Evolutionary conservation across 176 grass and related monocot genomes (phyloP).

Genomic region (Leersia perrieri): DNA sequence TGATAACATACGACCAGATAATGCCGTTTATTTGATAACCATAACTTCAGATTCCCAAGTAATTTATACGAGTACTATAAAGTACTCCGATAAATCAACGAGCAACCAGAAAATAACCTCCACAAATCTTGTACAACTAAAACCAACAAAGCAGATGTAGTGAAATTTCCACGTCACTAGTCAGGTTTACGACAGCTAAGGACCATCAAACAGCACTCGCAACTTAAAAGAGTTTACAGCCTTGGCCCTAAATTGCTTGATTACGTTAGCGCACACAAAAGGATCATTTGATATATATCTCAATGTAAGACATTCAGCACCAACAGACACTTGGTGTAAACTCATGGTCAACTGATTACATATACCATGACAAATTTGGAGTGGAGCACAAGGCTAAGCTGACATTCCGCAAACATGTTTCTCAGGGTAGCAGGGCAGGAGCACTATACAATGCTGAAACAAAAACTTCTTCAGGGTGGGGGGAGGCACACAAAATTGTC

Average conservation of each 20-base stretch:
- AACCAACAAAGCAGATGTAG: too few relatives aligned
- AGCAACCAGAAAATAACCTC: neutral
- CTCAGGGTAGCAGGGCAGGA: neutral
- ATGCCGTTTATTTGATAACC: too few relatives aligned
- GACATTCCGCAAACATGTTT: neutral
- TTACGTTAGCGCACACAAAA: neutral
- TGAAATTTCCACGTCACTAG: too few relatives aligned
- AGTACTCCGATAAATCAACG: too few relatives aligned
- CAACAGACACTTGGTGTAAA: neutral
- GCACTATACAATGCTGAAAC: neutral
- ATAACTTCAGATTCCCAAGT: neutral
- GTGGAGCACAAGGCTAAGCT: neutral
- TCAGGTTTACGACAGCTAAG: neutral
- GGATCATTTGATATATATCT: neutral
- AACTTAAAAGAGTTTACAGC: neutral
- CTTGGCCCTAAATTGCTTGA: neutral
- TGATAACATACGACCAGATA: too few relatives aligned
- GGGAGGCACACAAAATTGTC: conserved; percentile 1
- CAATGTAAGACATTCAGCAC: neutral
- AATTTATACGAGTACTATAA: neutral
- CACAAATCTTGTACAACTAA: neutral
- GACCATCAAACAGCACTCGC: neutral
- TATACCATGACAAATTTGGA: neutral
- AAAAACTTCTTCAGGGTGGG: too few relatives aligned
- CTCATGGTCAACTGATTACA: neutral